Evolutionary conservation across 352 stramenopile species (phyloP).

Genomic region (Phytopythium delawarense): DNA sequence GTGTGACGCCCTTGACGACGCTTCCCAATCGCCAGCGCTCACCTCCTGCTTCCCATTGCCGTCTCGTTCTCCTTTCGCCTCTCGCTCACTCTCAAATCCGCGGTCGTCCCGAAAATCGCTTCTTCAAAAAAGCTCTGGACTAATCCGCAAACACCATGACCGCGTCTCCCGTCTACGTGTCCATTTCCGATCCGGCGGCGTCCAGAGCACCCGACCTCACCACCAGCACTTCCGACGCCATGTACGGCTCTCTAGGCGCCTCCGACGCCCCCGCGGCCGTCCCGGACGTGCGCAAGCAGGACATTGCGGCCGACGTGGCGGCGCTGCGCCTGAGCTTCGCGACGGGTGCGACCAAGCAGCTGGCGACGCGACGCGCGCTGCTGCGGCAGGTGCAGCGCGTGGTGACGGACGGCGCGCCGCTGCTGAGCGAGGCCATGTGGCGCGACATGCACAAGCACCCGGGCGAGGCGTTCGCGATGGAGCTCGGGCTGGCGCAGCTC

Average conservation of each 20-base stretch:
- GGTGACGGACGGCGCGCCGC: conserved; percentile 41
- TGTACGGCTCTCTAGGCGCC: conserved; percentile 11
- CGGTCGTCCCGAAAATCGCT: too few species aligned
- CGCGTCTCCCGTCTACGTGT: not conserved
- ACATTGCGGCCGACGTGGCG: conserved; percentile 43
- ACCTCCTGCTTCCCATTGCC: too few species aligned
- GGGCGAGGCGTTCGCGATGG: conserved; percentile 51
- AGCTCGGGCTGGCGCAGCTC: conserved; percentile 40
- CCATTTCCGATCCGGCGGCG: not conserved
- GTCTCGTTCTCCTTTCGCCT: too few species aligned
- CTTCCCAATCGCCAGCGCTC: too few species aligned
- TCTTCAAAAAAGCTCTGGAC: not conserved
- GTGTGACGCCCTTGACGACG: too few species aligned
- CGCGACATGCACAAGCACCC: conserved; percentile 73
- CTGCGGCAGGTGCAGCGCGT: conserved; percentile 47
- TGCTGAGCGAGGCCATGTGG: conserved; percentile 48
- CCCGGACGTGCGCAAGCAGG: conserved; percentile 47
- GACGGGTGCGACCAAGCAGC: conserved; percentile 36
- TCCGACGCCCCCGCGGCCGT: conserved; percentile 13
- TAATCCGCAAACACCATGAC: not conserved
- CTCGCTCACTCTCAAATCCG: too few species aligned
- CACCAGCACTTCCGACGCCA: not conserved
- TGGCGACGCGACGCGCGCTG: conserved; percentile 34
- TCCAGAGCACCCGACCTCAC: not conserved
- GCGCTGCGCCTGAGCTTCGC: conserved; percentile 47